Evolutionary conservation across 192 early-diverging fungal species (phyloP).

Genomic region (Lobosporangium transversale): DNA sequence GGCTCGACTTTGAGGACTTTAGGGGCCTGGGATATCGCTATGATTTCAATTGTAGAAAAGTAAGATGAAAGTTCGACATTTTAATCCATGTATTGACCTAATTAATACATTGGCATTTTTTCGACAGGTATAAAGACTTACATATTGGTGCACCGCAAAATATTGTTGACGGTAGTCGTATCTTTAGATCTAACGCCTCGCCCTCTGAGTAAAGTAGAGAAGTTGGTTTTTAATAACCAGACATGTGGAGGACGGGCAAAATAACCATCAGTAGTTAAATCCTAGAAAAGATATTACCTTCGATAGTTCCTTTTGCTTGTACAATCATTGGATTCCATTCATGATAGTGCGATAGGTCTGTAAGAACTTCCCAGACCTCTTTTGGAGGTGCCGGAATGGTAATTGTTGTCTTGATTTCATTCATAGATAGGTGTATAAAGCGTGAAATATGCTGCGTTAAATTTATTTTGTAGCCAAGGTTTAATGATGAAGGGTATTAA

Average conservation of each 20-base stretch:
- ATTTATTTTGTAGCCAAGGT: no score
- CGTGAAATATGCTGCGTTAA: no score
- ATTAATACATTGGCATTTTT: no score
- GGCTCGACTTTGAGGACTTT: conserved; percentile 33
- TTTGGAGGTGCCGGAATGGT: conserved; percentile 27
- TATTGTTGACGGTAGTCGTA: conserved; percentile 17
- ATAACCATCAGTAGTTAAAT: not conserved
- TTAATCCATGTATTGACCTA: not conserved
- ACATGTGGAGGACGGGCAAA: no score
- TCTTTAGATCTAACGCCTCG: conserved; percentile 13
- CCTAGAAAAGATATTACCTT: conserved; percentile 9
- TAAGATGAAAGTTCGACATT: no score
- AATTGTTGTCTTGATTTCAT: conserved; percentile 40
- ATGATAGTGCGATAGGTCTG: conserved; percentile 28
- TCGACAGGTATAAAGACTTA: no score
- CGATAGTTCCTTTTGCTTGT: conserved; percentile 22
- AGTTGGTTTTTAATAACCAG: no score
- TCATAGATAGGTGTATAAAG: conserved; percentile 15
- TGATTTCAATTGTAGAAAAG: no score
- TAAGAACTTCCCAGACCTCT: conserved; percentile 37
- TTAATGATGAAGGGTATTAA: no score
- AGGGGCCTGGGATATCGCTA: conserved; percentile 21
- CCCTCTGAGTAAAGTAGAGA: conserved; percentile 2
- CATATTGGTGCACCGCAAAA: conserved; percentile 40
- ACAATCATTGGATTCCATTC: conserved; percentile 46